phyloP scores from a whole-genome alignment of 805 yeast genomes.

The Starmerella tilneyi region DNA sequence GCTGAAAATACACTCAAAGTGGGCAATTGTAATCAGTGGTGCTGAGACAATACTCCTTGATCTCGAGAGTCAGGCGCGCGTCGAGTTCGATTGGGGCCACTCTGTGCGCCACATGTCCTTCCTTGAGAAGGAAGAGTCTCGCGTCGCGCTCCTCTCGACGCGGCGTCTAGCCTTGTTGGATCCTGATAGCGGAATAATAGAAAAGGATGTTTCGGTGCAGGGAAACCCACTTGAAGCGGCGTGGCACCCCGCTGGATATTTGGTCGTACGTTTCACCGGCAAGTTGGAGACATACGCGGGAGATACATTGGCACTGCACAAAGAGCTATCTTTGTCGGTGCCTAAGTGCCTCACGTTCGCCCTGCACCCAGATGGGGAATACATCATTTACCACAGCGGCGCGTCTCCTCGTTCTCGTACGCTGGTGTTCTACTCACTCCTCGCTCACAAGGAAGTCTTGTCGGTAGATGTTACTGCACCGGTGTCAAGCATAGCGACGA shows the following conservation, averaged over 20 bases:
- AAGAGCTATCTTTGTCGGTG: background rate
- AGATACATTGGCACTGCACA: background rate
- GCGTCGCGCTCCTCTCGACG: background rate
- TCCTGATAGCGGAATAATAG: background rate
- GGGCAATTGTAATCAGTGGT: background rate
- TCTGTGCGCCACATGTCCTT: constrained; percentile 1
- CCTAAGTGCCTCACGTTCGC: background rate
- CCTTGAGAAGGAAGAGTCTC: background rate
- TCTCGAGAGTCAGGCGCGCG: background rate
- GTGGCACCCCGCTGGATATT: constrained; percentile 1
- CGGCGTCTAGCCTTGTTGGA: background rate
- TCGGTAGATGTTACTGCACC: background rate
- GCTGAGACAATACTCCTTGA: background rate
- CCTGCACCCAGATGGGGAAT: constrained; percentile 6
- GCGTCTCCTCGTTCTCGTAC: background rate
- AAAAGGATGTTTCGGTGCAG: background rate
- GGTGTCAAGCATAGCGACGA: background rate
- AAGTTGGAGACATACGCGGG: background rate
- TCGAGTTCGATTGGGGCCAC: background rate
- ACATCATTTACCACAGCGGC: background rate
- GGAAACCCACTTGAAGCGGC: constrained; percentile 1
- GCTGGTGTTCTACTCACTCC: background rate
- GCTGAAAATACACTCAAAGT: background rate
- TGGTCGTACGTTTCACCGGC: background rate
- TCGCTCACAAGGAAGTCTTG: background rate